A percentile compares a stretch with the other conserved stretches of the same genome.
phyloP scores from a whole-genome alignment of 2,329 filamentous ascomycete genomes.

The Verticillium tricorpus region DNA sequence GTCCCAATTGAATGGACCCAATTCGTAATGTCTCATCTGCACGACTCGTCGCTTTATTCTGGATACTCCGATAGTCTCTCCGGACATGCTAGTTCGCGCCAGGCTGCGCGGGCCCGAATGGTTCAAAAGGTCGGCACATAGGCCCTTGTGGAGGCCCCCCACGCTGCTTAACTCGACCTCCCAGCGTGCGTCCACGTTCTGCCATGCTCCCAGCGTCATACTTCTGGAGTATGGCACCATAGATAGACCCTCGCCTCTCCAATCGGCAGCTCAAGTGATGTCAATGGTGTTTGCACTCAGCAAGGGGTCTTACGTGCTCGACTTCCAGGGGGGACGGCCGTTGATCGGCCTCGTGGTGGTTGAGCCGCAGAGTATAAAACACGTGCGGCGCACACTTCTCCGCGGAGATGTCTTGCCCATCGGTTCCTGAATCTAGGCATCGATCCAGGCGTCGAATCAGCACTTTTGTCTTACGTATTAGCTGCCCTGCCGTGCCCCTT shows the following conservation, averaged over 20 bases:
- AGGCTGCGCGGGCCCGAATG: background rate
- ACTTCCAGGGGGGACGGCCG: background rate
- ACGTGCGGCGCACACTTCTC: background rate
- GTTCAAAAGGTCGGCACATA: background rate
- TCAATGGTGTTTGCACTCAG: background rate
- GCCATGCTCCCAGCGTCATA: constrained; percentile 6
- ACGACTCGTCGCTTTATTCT: background rate
- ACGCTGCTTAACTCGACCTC: background rate
- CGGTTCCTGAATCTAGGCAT: background rate
- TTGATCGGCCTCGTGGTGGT: background rate
- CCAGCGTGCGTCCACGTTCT: background rate
- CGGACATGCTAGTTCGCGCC: background rate
- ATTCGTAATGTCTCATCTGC: background rate
- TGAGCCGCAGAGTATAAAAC: background rate
- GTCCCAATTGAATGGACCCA: background rate
- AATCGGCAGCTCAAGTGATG: background rate
- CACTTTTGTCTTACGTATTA: background rate
- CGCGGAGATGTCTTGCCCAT: background rate
- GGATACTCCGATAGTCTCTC: background rate
- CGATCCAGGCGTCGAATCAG: background rate
- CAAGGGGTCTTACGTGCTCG: background rate
- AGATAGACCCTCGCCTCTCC: constrained; percentile 6
- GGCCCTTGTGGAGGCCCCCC: background rate
- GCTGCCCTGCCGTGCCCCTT: background rate
- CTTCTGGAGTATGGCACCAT: constrained; percentile 11